Evolutionary conservation across 116 monocot species (phyloP), one percentile per base, ranked within the genome.

Genomic region (Posidonia oceanica): DNA sequence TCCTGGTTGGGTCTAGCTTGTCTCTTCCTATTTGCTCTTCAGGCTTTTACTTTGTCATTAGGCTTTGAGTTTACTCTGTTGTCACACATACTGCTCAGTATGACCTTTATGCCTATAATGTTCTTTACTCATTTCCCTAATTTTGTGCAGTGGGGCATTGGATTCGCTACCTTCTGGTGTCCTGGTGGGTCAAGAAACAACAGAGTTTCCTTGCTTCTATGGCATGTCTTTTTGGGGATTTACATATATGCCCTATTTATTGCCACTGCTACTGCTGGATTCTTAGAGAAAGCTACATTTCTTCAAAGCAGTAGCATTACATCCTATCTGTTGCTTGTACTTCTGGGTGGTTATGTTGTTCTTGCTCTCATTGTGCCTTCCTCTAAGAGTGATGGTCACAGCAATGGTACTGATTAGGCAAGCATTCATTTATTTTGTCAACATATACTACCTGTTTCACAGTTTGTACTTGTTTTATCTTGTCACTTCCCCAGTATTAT

Each of bases 221-320:
- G 94, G 99, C 99, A 99, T 63, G 85, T 91, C 13, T 88, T 99
- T 69, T 70, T 88, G 39, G 94, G 99, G 22, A 52, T 71, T n/a
- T 99, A 86, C 64, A 86, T 94, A 53, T 99, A 99, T 77, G 86
- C 78, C 13, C 88, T 99, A 23, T 86, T 87, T 38, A 63, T 99
- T 72, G 84, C 82, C 51, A 93, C 94, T 41, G 79, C 84, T n/a
- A 74, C 55, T 36, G 84, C 99, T 63, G 99, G 94, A 39, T 80
- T 99, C 37, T 62, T 94, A 36, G 99, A 99, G 79, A 99, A 99
- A 77, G 93, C 94, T 40, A 99, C 94, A 14, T 99, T 99, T 72
- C 85, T 99, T 54, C 94, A 99, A 61, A 79, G 69, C 39, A 87
- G 40, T 41, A 86, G 67, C 2, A 74, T 86, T 57, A 93, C 91